Base-by-base conservation (phyloP, 257 asterid genomes). In the Cinchona pubescens region DNA sequence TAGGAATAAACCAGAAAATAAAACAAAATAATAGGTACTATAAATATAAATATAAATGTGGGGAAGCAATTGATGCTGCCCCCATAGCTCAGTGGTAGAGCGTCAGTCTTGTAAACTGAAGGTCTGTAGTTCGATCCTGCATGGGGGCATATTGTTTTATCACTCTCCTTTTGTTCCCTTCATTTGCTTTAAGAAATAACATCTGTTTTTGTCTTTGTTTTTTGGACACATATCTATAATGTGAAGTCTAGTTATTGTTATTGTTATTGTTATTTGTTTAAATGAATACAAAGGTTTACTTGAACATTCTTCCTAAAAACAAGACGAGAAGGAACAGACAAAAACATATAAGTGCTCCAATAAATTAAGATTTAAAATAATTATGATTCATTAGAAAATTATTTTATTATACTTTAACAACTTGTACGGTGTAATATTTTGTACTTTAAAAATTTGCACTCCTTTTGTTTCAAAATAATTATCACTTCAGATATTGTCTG, bases 41-140 rank as follows among this genome's bases (percentile, higher is more conserved):
- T n/a, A n/a, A n/a, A n/a, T n/a, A n/a, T n/a, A n/a, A n/a, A n/a
- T n/a, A n/a, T n/a, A n/a, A n/a, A n/a, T n/a, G n/a, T n/a, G n/a
- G n/a, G n/a, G n/a, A n/a, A n/a, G n/a, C n/a, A n/a, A n/a, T n/a
- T n/a, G n/a, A n/a, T n/a, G n/a, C 3, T 8, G 66, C 51, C 73
- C 66, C 66, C 48, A 77, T 69, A 77, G 76, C 84, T 82, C 86
- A 82, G 85, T 86, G 86, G 88, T 82, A 84, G 86, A 86, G 88
- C 87, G 85, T 83, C 82, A 82, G 84, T 86, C 86, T 86, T 86
- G 88, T 86, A 80, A 86, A 86, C 86, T 82, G 86, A 81, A 84
- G 87, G 90, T 84, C 90, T 76, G 80, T 69, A 76, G 80, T 69
- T 76, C 80, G 75, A 77, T 77, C 76, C 80, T 70, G 81, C 81